Conservation (phyloP, 176 grass and related monocot species). For the Calamus simplicifolius region DNA sequence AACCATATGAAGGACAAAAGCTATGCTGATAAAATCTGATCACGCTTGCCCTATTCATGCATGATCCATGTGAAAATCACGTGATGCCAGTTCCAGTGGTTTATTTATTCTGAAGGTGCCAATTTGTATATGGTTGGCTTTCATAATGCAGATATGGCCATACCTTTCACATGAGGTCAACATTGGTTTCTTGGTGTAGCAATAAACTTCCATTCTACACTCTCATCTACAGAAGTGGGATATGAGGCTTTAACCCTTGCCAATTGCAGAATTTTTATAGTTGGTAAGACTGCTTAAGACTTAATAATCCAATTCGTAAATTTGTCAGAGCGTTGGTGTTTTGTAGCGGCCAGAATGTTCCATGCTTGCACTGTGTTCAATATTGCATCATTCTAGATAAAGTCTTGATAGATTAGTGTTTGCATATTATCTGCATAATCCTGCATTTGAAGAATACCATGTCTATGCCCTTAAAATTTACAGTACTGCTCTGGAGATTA, state of each 20-base stretch:
- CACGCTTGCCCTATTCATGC: constrained; percentile 1
- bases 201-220: constrained; percentile 15
- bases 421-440: neutral
- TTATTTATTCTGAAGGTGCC: constrained; percentile 24
- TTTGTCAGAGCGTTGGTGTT: constrained; percentile 12
- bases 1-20: too few species aligned
- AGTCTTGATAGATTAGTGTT: neutral
- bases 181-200: constrained; percentile 18
- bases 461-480: too few species aligned
- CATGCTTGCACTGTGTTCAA: constrained; percentile 3
- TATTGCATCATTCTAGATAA: neutral
- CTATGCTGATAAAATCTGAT: neutral
- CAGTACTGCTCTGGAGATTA: too few species aligned
- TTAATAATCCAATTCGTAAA: constrained; percentile 1
- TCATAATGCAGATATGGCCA: constrained; percentile 30
- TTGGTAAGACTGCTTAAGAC: constrained; percentile 26
- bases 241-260: constrained; percentile 16
- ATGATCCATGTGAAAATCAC: constrained; percentile 10
- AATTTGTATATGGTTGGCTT: constrained; percentile 28
- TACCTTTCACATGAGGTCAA: constrained; percentile 17
- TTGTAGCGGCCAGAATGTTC: neutral
- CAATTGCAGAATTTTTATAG: constrained; percentile 14
- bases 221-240: constrained; percentile 14
- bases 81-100: constrained; percentile 12
- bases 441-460: neutral